Evolutionary conservation across 352 stramenopile species (phyloP).

Genomic region (Chrysophaeum taylorii): DNA sequence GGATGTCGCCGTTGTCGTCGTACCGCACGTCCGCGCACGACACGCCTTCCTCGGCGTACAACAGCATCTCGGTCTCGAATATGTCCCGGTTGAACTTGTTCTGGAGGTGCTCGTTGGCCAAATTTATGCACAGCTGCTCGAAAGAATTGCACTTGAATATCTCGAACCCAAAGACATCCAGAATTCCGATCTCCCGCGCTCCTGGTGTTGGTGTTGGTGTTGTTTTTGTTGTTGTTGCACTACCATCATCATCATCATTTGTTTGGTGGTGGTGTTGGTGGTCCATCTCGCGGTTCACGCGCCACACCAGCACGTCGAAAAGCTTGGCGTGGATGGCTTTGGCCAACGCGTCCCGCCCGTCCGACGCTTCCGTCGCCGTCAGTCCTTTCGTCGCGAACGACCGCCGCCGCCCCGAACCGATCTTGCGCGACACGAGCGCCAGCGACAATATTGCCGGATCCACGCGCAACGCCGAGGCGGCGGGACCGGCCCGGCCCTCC

Average conservation of each 20-base stretch:
- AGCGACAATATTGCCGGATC: constrained; percentile 40
- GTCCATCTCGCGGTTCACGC: constrained; percentile 45
- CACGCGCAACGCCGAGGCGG: constrained; percentile 43
- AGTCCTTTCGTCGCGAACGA: constrained; percentile 48
- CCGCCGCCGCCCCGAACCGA: constrained; percentile 48
- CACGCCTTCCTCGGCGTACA: too few species aligned
- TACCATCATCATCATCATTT: constrained; percentile 84
- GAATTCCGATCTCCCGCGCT: not conserved
- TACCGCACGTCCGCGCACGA: constrained; percentile 25
- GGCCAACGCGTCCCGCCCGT: constrained; percentile 79
- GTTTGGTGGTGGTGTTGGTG: not conserved
- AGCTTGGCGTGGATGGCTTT: constrained; percentile 91
- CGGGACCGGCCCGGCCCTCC: constrained; percentile 12
- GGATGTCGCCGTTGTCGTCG: constrained; percentile 39
- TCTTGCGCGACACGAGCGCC: constrained; percentile 48
- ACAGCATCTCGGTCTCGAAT: constrained; percentile 15
- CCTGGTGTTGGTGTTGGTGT: not conserved
- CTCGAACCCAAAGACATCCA: not conserved
- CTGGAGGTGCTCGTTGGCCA: constrained; percentile 63
- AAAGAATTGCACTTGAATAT: constrained; percentile 29
- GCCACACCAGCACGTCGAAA: constrained; percentile 93
- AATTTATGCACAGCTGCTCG: constrained; percentile 70
- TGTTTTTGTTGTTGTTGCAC: constrained; percentile 43
- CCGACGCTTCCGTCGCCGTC: constrained; percentile 42
- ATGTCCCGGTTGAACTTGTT: constrained; percentile 41